These are phyloP conservation scores for Agrostemma githago DNA, from an alignment of 148 eudicot genomes.

Conservation along the genomic window DNA sequence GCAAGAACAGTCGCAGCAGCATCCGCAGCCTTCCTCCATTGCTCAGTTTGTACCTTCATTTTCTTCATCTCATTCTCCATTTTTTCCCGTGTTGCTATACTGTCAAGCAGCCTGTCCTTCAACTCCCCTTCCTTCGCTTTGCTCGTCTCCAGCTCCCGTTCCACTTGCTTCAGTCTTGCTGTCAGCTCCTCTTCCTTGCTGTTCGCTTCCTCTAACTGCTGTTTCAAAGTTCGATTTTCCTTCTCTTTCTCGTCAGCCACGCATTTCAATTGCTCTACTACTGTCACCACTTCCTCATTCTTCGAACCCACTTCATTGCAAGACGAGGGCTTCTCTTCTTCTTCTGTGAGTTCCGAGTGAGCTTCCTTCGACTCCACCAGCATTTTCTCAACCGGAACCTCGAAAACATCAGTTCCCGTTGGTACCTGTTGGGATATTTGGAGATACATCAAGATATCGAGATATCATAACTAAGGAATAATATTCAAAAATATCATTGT, in stretches of 20 bases:
- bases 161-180: constrained; percentile 30
- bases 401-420: constrained; percentile 80
- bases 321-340: constrained; percentile 23
- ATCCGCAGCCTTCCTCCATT: constrained; percentile 96
- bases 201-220: constrained; percentile 41
- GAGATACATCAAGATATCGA: too few relatives aligned
- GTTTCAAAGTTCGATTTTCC: constrained; percentile 50
- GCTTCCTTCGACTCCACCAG: constrained; percentile 27
- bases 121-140: constrained; percentile 31
- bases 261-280: constrained; percentile 30
- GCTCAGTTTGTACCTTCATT: constrained; percentile 89
- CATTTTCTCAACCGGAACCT: constrained; percentile 58
- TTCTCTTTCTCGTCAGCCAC: constrained; percentile 51
- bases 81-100: constrained; percentile 43
- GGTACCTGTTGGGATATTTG: too few relatives aligned
- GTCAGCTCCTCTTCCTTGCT: constrained; percentile 42
- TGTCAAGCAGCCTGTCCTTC: constrained; percentile 41
- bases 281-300: constrained; percentile 32
- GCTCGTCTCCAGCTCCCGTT: constrained; percentile 41
- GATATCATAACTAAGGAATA: too few relatives aligned
- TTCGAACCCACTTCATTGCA: constrained; percentile 40
- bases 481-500: neutral
- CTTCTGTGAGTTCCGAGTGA: constrained; percentile 20
- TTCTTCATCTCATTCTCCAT: constrained; percentile 78
- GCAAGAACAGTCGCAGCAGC: constrained; percentile 78